These are phyloP conservation scores for Beauveria pseudobassiana DNA, from an alignment of 2,329 filamentous ascomycete species.

Conservation along the genomic window DNA sequence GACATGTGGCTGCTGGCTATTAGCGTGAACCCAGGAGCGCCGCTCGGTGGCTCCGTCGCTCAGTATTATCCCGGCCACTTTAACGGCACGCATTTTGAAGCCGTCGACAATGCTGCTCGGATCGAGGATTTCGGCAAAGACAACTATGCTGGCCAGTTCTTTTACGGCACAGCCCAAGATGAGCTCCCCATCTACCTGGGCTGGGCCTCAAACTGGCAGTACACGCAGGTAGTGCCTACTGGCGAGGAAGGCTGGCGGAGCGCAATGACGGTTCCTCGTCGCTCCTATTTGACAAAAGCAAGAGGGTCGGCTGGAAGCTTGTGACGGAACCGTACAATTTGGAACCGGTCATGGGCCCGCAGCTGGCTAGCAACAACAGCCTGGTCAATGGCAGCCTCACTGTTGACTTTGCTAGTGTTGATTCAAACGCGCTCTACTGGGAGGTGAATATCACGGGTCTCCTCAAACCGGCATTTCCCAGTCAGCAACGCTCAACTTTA, in stretches of 20 bases:
- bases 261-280: constrained; percentile 32
- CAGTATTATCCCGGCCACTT: constrained; percentile 53
- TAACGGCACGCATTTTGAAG: constrained; percentile 56
- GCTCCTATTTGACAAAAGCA: constrained; percentile 43
- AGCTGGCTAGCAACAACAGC: constrained; percentile 34
- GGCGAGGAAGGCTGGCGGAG: constrained; percentile 25
- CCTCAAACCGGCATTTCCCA: constrained; percentile 13
- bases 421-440: constrained; percentile 46
- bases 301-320: constrained; percentile 43
- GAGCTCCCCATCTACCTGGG: constrained; percentile 26
- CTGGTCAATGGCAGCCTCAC: constrained; percentile 41
- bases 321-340: constrained; percentile 43
- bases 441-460: constrained; percentile 42
- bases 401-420: constrained; percentile 42
- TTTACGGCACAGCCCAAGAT: constrained; percentile 19
- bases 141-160: constrained; percentile 30
- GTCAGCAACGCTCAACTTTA: constrained; percentile 23
- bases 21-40: constrained; percentile 50
- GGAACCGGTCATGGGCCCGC: constrained; percentile 35
- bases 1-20: constrained; percentile 38
- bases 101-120: constrained; percentile 21
- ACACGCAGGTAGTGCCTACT: constrained; percentile 23
- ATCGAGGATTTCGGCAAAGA: constrained; percentile 29
- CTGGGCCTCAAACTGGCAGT: constrained; percentile 30
- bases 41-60: constrained; percentile 45